These are phyloP conservation scores for Pythium vanterpoolii DNA, from an alignment of 352 stramenopile genomes.

Conservation along the genomic window DNA sequence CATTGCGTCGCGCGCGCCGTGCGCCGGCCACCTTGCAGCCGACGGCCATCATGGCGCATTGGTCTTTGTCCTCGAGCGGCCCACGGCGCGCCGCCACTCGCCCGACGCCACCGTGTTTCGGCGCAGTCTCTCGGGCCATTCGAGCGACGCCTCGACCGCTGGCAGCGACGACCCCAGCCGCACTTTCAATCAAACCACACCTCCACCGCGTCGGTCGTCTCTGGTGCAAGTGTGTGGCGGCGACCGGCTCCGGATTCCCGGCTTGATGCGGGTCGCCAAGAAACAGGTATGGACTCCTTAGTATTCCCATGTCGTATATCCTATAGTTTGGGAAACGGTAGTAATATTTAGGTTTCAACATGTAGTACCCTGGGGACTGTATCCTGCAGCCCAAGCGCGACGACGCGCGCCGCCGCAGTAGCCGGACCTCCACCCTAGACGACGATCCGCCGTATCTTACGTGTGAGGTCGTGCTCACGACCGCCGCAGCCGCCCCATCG, in stretches of 20 bases:
- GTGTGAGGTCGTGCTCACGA: slow-evolving; percentile 33
- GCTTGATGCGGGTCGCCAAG: slow-evolving; percentile 24
- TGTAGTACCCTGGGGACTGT: slow-evolving; percentile 22
- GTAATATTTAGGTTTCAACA: background rate
- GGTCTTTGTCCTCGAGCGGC: slow-evolving; percentile 35
- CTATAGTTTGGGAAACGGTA: background rate
- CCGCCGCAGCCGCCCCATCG: too few species aligned
- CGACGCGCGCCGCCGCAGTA: background rate
- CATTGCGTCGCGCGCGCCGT: slow-evolving; percentile 25
- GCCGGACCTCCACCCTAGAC: background rate
- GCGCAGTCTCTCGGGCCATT: background rate
- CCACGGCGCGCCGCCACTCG: background rate
- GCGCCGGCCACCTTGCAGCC: slow-evolving; percentile 28
- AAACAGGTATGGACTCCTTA: slow-evolving; percentile 12
- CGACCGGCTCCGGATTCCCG: slow-evolving; percentile 29
- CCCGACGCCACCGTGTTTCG: slow-evolving; percentile 3
- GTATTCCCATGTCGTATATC: background rate
- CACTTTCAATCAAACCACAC: background rate
- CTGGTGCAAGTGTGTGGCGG: slow-evolving; percentile 35
- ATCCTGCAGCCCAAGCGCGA: slow-evolving; percentile 31
- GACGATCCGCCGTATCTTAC: slow-evolving; percentile 15
- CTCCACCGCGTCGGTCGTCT: slow-evolving; percentile 11
- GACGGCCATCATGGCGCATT: slow-evolving; percentile 32
- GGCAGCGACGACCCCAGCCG: background rate
- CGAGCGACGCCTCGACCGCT: background rate